Evolutionary conservation across 129 eudicot genomes (phyloP).

Genomic region (Chrysanthemum lavandulifolium): DNA sequence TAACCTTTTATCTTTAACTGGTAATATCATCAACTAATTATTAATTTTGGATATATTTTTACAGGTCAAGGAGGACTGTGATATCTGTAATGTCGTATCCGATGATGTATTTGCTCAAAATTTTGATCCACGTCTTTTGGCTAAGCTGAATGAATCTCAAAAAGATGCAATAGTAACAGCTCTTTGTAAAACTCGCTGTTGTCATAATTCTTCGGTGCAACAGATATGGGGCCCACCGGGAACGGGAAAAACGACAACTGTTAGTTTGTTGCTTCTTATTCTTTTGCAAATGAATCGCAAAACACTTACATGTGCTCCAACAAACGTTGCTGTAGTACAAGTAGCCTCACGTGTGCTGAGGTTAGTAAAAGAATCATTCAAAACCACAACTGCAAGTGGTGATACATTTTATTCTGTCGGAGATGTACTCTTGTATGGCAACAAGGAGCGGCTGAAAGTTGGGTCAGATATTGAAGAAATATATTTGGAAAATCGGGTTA

Average conservation of each 20-base stretch:
- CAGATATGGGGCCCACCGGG: constrained; percentile 7
- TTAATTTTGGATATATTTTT: not conserved
- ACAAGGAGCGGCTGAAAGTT: not conserved
- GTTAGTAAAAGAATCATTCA: not conserved
- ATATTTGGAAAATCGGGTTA: constrained; percentile 50
- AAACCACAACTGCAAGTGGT: not conserved
- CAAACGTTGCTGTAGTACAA: constrained; percentile 4
- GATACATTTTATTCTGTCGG: too few species aligned
- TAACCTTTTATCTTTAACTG: not conserved
- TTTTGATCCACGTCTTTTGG: constrained; percentile 17
- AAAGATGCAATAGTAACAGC: not conserved
- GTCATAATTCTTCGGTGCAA: not conserved
- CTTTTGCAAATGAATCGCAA: not conserved
- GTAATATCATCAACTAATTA: not conserved
- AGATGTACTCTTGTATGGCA: not conserved
- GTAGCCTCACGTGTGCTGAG: not conserved
- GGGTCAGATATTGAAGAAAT: constrained; percentile 42
- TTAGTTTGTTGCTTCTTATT: not conserved
- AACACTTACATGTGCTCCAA: not conserved
- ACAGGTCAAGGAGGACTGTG: constrained; percentile 48
- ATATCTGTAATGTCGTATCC: constrained; percentile 21
- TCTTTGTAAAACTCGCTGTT: not conserved
- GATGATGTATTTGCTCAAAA: constrained; percentile 3
- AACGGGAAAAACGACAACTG: not conserved
- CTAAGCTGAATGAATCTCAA: constrained; percentile 50